A percentile compares a stretch with the other conserved stretches of the same genome.
phyloP scores from a whole-genome alignment of 495 filamentous ascomycete species.

The Xylaria sp. region DNA sequence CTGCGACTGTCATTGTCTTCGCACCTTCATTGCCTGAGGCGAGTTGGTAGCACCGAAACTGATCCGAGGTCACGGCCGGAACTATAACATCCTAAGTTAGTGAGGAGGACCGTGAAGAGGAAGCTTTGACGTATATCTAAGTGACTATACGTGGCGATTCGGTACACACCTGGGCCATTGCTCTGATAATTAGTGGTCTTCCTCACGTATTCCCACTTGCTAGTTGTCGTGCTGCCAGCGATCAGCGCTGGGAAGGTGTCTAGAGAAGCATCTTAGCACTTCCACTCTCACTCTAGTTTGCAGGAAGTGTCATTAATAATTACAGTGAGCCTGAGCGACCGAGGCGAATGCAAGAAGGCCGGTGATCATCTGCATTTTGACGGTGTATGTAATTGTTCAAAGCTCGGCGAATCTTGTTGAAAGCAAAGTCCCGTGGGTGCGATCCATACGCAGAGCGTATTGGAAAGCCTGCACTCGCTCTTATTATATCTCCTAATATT shows the following conservation, averaged over 20 bases:
- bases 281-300: neutral
- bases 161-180: constrained; percentile 44
- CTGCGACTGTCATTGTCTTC: constrained; percentile 47
- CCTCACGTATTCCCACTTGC: constrained; percentile 46
- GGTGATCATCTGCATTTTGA: constrained; percentile 36
- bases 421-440: neutral
- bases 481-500: neutral
- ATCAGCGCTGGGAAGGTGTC: constrained; percentile 44
- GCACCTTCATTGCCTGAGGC: constrained; percentile 44
- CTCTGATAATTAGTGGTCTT: constrained; percentile 49
- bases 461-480: neutral
- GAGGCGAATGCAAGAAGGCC: constrained; percentile 36
- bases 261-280: constrained; percentile 27
- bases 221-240: constrained; percentile 34
- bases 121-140: neutral
- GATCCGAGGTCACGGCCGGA: constrained; percentile 49
- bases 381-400: neutral
- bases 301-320: constrained; percentile 24
- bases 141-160: neutral
- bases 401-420: neutral
- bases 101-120: neutral
- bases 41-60: constrained; percentile 54
- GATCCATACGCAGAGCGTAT: neutral
- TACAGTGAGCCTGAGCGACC: constrained; percentile 40
- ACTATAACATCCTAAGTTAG: constrained; percentile 34